Conservation (phyloP, 2,329 filamentous ascomycete species). For the Alternaria hordeiaustralica region DNA sequence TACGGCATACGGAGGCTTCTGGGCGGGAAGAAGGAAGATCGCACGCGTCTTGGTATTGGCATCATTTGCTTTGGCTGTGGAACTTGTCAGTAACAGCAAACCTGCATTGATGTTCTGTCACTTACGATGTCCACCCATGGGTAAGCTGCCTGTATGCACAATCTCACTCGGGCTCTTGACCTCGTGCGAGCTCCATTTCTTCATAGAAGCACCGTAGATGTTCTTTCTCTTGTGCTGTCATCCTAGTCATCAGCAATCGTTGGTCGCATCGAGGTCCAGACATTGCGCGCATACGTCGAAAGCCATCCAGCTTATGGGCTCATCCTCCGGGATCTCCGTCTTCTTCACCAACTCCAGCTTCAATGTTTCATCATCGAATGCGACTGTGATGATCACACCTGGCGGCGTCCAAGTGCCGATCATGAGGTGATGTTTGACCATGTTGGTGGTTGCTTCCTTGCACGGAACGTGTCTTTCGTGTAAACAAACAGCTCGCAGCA, state of each 20-base stretch:
- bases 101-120: constrained; percentile 9
- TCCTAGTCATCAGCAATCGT: constrained; percentile 19
- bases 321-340: constrained; percentile 79
- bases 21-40: constrained; percentile 84
- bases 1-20: constrained; percentile 78
- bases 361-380: constrained; percentile 82
- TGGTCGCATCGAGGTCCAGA: background rate
- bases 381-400: constrained; percentile 86
- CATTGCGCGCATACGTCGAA: constrained; percentile 69
- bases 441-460: constrained; percentile 15
- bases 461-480: background rate
- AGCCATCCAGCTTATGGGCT: constrained; percentile 93
- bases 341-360: constrained; percentile 78
- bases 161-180: constrained; percentile 80
- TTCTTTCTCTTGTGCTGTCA: constrained; percentile 77
- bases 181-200: constrained; percentile 86
- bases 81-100: constrained; percentile 7
- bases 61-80: constrained; percentile 69
- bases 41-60: constrained; percentile 81
- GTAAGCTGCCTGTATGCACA: constrained; percentile 72
- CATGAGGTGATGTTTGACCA: constrained; percentile 89
- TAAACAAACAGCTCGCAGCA: background rate
- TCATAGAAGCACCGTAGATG: constrained; percentile 90
- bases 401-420: constrained; percentile 90
- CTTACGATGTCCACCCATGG: constrained; percentile 77